Evolutionary conservation across 2,329 filamentous ascomycete species (phyloP), one percentile per base, ranked within the genome.

Genomic region (Colletotrichum sp.): DNA sequence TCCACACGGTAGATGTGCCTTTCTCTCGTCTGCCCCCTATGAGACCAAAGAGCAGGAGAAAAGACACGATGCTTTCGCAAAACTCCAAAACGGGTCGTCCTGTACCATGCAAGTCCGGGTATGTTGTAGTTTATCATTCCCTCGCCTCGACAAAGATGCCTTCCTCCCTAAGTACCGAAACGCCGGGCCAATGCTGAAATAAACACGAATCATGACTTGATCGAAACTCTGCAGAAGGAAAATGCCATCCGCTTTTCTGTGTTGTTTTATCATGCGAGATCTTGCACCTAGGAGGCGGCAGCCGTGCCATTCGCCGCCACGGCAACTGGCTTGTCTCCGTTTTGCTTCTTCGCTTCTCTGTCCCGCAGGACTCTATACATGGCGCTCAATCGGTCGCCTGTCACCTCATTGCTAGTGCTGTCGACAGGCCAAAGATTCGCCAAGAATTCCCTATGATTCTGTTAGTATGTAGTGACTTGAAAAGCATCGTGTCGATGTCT

Each of bases 361-460:
- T 81, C 79, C 69, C 84, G 80, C 60, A 88, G 80, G 49, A 84
- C 85, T 76, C 82, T 83, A 77, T 88, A 88, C 86, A 88, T 87
- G 75, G 85, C 84, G 80, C 86, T 87, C 76, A 88, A 77, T 72
- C 86, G 83, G 67, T 84, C 80, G 67, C 87, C 87, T n/a, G 85
- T 87, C 52, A 88, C 85, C 69, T 83, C 86, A 76, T 85, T 85
- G 77, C 83, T 86, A 55, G 85, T 87, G 77, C 86, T 86, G 76
- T 88, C 87, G 21, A 88, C 87, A 7, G 87, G 87, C 87, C 87
- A 88, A 28, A 88, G 81, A 16, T 83, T 85, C 68, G 86, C 86
- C 76, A 88, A 77, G 76, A 88, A 88, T 63, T 88, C 85, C 87
- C 86, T 88, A 12, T 18, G 10, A 8, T 21, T 34, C 16, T 12